phyloP scores from a whole-genome alignment of 805 yeast genomes.

The Spathaspora passalidarum region DNA sequence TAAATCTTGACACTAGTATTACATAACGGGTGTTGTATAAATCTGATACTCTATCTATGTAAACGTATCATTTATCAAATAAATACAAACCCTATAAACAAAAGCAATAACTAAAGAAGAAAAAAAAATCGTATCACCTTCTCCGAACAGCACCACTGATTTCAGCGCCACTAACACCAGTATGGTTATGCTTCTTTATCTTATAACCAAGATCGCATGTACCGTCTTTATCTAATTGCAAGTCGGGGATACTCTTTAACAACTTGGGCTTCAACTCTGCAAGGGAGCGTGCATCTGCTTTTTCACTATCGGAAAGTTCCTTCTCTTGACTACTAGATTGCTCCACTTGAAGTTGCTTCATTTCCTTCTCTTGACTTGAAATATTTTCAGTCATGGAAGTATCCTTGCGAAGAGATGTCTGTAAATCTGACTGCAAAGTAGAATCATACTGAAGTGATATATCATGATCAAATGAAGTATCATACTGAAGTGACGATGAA shows the following conservation, averaged over 20 bases:
- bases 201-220: conserved; percentile 41
- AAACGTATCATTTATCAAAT: too few species aligned
- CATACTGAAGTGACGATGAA: not conserved
- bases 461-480: not conserved
- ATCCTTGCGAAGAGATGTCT: not conserved
- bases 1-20: not conserved
- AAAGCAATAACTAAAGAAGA: not conserved
- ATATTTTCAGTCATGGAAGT: not conserved
- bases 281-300: conserved; percentile 5
- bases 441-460: not conserved
- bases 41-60: too few species aligned
- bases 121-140: conserved; percentile 9
- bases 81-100: not conserved
- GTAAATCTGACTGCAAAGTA: not conserved
- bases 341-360: too few species aligned
- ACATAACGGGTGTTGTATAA: not conserved
- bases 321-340: not conserved
- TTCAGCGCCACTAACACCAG: conserved; percentile 33
- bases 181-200: conserved; percentile 41
- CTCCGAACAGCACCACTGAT: conserved; percentile 24
- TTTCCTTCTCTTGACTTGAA: not conserved
- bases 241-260: conserved; percentile 10
- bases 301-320: not conserved
- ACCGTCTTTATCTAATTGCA: conserved; percentile 25
- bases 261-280: conserved; percentile 5